Percentiles rank a stretch among this genome's conserved stretches.
Evolutionary conservation across 2,329 filamentous ascomycete species (phyloP).

Genomic region (Pseudohalonectria lignicola): DNA sequence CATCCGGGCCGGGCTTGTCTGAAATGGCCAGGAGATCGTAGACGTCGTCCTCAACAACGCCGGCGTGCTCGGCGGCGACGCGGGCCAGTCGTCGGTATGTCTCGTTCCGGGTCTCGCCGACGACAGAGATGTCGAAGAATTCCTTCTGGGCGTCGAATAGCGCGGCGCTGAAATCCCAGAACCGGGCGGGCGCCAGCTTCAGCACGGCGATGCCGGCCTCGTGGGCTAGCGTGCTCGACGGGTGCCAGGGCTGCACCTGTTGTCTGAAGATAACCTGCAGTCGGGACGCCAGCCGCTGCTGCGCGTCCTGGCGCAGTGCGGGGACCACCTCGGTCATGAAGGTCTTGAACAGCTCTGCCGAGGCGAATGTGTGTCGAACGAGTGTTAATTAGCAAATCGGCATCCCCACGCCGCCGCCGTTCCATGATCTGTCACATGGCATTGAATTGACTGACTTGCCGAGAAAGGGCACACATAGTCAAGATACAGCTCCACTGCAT

Average conservation of each 20-base stretch:
- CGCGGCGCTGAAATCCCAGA: conserved; percentile 66
- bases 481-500: conserved; percentile 59
- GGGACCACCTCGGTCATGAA: conserved; percentile 57
- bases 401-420: no score
- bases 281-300: conserved; percentile 27
- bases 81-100: conserved; percentile 73
- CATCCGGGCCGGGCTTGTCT: conserved; percentile 55
- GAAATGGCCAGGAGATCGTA: conserved; percentile 58
- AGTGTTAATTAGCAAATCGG: not conserved
- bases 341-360: conserved; percentile 62
- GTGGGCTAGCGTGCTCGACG: conserved; percentile 68
- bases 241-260: conserved; percentile 93
- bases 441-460: no score
- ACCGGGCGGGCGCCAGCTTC: conserved; percentile 55
- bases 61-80: conserved; percentile 55
- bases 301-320: conserved; percentile 45
- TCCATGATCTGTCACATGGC: no score
- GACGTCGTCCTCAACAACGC: conserved; percentile 60
- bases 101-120: conserved; percentile 72
- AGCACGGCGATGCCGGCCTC: conserved; percentile 80
- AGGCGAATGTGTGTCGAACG: no score
- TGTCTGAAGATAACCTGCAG: conserved; percentile 78
- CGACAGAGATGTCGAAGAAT: conserved; percentile 78
- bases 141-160: conserved; percentile 57
- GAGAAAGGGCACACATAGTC: conserved; percentile 81